Evolutionary conservation across 2,329 filamentous ascomycete species (phyloP).

Genomic region (Xylaria sp.): DNA sequence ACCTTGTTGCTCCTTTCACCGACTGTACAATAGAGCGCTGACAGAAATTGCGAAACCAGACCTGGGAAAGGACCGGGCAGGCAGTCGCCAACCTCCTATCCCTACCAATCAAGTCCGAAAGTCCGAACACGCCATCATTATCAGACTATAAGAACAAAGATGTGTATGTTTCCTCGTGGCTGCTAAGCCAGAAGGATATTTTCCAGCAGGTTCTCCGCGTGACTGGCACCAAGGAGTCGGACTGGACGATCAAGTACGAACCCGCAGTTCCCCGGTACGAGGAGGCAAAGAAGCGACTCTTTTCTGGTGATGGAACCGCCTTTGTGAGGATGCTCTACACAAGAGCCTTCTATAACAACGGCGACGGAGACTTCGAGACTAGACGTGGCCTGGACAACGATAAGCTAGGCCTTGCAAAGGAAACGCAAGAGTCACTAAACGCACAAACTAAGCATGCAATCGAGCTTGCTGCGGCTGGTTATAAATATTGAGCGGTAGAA

Average conservation of each 20-base stretch:
- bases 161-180: slow-evolving; percentile 67
- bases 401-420: slow-evolving; percentile 62
- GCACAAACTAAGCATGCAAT: slow-evolving; percentile 63
- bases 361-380: slow-evolving; percentile 55
- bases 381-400: slow-evolving; percentile 61
- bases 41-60: slow-evolving; percentile 29
- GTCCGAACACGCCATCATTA: slow-evolving; percentile 53
- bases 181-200: slow-evolving; percentile 71
- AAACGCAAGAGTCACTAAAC: slow-evolving; percentile 65
- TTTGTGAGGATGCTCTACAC: slow-evolving; percentile 66
- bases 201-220: slow-evolving; percentile 70
- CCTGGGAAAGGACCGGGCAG: slow-evolving; percentile 53
- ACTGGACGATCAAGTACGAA: slow-evolving; percentile 69
- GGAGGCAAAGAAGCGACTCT: slow-evolving; percentile 58
- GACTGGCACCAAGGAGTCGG: slow-evolving; percentile 64
- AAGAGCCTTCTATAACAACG: slow-evolving; percentile 62
- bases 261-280: slow-evolving; percentile 58
- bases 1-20: slow-evolving; percentile 44
- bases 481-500: slow-evolving; percentile 34
- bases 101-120: slow-evolving; percentile 55
- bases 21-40: slow-evolving; percentile 52
- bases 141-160: slow-evolving; percentile 59
- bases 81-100: slow-evolving; percentile 64
- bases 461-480: slow-evolving; percentile 45
- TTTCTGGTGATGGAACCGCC: slow-evolving; percentile 56